Percentiles rank a stretch among this genome's conserved stretches.
These are phyloP conservation scores for Naganishia onofrii DNA, from an alignment of 768 basidiomycete species.

Conservation along the genomic window DNA sequence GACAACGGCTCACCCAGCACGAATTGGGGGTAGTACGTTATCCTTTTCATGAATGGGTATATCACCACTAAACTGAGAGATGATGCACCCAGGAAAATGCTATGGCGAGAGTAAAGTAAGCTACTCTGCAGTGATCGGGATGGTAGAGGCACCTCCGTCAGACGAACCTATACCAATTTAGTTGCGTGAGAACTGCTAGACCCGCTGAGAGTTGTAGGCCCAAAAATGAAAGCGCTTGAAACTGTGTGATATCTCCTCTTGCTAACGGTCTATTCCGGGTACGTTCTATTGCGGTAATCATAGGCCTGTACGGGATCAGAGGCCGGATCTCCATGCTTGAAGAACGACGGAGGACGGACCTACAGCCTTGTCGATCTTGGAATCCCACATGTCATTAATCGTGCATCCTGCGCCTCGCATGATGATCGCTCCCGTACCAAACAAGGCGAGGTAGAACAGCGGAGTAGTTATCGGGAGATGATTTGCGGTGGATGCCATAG, in stretches of 20 bases:
- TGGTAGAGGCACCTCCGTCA: background rate
- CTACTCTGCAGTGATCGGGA: background rate
- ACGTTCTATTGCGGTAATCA: conserved; percentile 56
- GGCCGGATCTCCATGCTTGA: background rate
- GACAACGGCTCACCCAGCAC: conserved; percentile 69
- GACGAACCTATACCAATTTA: conserved; percentile 89
- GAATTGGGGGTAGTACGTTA: conserved; percentile 95
- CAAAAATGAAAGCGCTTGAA: conserved; percentile 77
- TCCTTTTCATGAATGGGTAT: conserved; percentile 95
- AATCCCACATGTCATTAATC: conserved; percentile 99
- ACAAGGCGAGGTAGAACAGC: conserved; percentile 72
- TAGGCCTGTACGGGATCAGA: conserved; percentile 45
- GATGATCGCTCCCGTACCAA: conserved; percentile 82
- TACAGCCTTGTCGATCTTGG: conserved; percentile 82
- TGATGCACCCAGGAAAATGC: conserved; percentile 86
- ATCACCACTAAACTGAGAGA: conserved; percentile 80
- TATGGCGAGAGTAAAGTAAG: conserved; percentile 46
- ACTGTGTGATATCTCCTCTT: conserved; percentile 69
- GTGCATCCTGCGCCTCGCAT: conserved; percentile 99
- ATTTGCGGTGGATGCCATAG: conserved; percentile 85
- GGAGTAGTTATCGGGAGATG: conserved; percentile 67
- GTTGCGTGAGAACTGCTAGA: conserved; percentile 76
- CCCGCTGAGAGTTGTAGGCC: conserved; percentile 77
- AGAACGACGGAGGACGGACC: conserved; percentile 58
- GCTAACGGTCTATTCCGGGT: conserved; percentile 87